Base-by-base conservation (phyloP, 345 rosid species). In the Barbarea vulgaris region DNA sequence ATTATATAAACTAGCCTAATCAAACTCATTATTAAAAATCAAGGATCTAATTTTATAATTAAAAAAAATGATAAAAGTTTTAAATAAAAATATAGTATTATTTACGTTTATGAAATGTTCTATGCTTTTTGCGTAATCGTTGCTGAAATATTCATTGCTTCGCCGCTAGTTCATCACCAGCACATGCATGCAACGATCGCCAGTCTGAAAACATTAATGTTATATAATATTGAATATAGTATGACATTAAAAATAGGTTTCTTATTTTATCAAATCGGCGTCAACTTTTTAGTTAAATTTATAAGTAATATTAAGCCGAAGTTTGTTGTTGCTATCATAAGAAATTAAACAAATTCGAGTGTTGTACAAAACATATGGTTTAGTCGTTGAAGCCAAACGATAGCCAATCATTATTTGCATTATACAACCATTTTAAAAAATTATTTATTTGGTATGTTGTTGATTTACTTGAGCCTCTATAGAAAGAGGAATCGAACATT, bases 91-190 rank as follows among this genome's bases (percentile, higher is more conserved):
- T n/a, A n/a, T 31, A 24, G 7, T 66, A 47, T 27, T n/a, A 28
- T 28, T 15, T n/a, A 11, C 3, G 9, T 47, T 46, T 34, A 47
- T 18, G 28, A 41, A 67, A 30, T 17, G 15, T 41, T 52, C 8
- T 1, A 30, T 76, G 79, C 59, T 54, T 70, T 62, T 17, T 46
- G 71, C 71, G 71, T 64, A 55, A 63, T 70, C 14, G 47, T 44
- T 77, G 75, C 65, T 63, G 80, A 77, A 54, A 77, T 47, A 77
- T 77, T 77, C 70, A 77, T 63, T 77, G 67, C 80, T 77, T 70
- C 51, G 11, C 67, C 67, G 76, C 41, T 70, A 63, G 66, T 77
- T 34, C 65, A 76, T 69, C 64, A 63, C 66, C 80, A 63, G 60
- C 75, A 77, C 66, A 77, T 77, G 80, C 79, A 61, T 77, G 80